phyloP scores from a whole-genome alignment of 352 stramenopile genomes.

The Phytophthora idaei region DNA sequence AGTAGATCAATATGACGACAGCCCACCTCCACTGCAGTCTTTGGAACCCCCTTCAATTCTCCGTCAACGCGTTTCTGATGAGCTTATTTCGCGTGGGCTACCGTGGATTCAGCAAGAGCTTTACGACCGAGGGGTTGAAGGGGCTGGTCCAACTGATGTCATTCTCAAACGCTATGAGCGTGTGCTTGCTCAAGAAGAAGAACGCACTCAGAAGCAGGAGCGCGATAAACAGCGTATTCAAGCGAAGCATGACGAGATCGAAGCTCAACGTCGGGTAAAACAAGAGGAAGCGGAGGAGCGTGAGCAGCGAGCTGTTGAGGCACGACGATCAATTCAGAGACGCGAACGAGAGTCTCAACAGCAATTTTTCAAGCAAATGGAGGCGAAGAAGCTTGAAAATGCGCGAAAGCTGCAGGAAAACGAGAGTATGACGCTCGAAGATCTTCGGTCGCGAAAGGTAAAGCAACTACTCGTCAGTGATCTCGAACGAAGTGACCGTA shows the following conservation, averaged over 20 bases:
- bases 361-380: slow-evolving; percentile 68
- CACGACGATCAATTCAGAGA: slow-evolving; percentile 41
- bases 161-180: slow-evolving; percentile 58
- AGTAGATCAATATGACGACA: background rate
- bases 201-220: slow-evolving; percentile 9
- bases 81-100: slow-evolving; percentile 48
- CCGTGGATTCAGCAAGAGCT: slow-evolving; percentile 86
- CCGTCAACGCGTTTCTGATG: slow-evolving; percentile 27
- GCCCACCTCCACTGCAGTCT: background rate
- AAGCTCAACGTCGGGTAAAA: slow-evolving; percentile 28
- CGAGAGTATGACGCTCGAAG: slow-evolving; percentile 61
- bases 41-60: slow-evolving; percentile 4
- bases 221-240: slow-evolving; percentile 19
- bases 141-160: slow-evolving; percentile 42
- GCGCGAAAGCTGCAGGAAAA: slow-evolving; percentile 48
- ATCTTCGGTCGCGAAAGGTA: slow-evolving; percentile 53
- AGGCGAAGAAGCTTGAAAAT: slow-evolving; percentile 51
- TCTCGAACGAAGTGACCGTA: slow-evolving; percentile 39
- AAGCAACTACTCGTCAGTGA: slow-evolving; percentile 41
- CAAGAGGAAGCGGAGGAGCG: slow-evolving; percentile 49
- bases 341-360: slow-evolving; percentile 53
- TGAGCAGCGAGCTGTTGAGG: slow-evolving; percentile 44
- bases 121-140: slow-evolving; percentile 73
- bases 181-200: slow-evolving; percentile 46
- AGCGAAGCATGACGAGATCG: slow-evolving; percentile 38